These are phyloP conservation scores for Erodium texanum DNA, from an alignment of 441 rosid species.

Conservation along the genomic window DNA sequence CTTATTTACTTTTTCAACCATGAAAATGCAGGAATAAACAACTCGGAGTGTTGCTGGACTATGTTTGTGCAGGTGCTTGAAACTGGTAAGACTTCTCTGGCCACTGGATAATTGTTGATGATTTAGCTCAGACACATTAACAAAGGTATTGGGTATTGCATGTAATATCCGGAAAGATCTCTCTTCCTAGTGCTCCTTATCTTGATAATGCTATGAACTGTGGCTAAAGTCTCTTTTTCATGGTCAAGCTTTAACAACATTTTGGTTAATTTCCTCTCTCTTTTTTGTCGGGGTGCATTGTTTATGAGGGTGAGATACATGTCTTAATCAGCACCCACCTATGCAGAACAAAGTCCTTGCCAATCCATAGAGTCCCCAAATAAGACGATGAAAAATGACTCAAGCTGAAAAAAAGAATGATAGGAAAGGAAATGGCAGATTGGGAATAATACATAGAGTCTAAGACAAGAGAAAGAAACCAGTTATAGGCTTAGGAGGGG, in stretches of 20 bases:
- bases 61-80: background rate
- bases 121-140: background rate
- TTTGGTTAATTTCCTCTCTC: slow-evolving; percentile 1
- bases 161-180: background rate
- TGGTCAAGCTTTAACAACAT: background rate
- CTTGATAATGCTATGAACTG: slow-evolving; percentile 1
- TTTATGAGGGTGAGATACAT: too few species aligned
- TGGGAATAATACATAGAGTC: background rate
- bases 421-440: background rate
- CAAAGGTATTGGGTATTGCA: too few species aligned
- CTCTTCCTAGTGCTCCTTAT: background rate
- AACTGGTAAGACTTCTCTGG: background rate
- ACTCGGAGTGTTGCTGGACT: background rate
- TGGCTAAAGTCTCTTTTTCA: background rate
- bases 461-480: background rate
- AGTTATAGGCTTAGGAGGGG: slow-evolving; percentile 8
- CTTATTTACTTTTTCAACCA: too few species aligned
- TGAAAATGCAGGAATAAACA: too few species aligned
- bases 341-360: background rate
- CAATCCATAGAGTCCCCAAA: background rate
- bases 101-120: background rate
- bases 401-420: background rate
- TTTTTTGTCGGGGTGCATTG: background rate
- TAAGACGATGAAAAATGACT: background rate
- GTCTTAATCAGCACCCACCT: too few species aligned